Evolutionary conservation across 208 protist species (phyloP).

Genomic region (Leishmania martiniquensis): DNA sequence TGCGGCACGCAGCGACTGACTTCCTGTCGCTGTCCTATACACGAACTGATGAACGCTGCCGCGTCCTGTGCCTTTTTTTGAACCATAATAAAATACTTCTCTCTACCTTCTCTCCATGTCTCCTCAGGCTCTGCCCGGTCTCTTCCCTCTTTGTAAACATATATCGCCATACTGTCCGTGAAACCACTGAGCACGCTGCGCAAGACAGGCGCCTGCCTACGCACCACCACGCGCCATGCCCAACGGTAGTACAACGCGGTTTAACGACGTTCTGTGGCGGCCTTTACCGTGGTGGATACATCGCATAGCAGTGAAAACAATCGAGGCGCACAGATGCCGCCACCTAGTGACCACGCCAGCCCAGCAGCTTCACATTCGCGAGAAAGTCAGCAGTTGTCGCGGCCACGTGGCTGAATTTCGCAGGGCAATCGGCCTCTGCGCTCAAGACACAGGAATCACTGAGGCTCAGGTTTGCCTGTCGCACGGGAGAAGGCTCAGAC

Average conservation of each 20-base stretch:
- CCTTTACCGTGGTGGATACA: slow-evolving; percentile 7
- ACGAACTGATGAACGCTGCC: too few relatives aligned
- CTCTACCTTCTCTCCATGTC: too few relatives aligned
- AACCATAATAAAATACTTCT: too few relatives aligned
- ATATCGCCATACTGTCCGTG: background rate
- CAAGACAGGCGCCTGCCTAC: too few relatives aligned
- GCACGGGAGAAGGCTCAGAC: slow-evolving; percentile 22
- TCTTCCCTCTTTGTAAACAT: too few relatives aligned
- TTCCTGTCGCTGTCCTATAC: too few relatives aligned
- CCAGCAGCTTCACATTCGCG: background rate
- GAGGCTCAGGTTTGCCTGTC: slow-evolving; percentile 19
- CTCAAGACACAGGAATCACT: background rate
- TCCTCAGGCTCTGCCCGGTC: too few relatives aligned
- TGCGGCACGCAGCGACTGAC: too few relatives aligned
- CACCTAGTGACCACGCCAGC: background rate
- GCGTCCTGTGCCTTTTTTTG: too few relatives aligned
- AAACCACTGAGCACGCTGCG: background rate
- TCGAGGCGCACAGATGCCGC: too few relatives aligned
- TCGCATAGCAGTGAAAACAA: background rate
- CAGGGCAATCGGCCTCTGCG: too few relatives aligned
- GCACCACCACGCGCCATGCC: background rate
- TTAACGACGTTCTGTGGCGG: background rate
- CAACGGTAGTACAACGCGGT: background rate
- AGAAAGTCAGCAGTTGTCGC: background rate
- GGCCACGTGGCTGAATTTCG: background rate